Base-by-base conservation (phyloP, 2,329 filamentous ascomycete species). In the Metarhizium robertsii region DNA sequence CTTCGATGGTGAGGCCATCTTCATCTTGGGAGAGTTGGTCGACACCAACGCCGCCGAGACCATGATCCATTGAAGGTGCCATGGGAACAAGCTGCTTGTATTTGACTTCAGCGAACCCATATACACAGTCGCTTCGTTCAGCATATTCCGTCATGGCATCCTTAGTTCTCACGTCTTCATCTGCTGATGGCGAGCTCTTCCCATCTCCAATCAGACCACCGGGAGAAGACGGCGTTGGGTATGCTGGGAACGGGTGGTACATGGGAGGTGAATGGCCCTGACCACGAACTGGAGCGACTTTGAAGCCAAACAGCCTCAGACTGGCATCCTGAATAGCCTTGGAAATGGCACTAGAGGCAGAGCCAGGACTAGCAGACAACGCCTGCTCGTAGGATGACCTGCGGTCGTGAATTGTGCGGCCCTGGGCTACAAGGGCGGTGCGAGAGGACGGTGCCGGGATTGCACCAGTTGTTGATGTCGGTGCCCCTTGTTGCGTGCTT, bases 31-130 rank as follows among this genome's bases (percentile, higher is more conserved):
- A 69, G 60, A 77, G 66, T 64, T 79, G 76, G 4, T 86, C 83
- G 8, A 74, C 66, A 4, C 74, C 73, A n/a, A 80, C 70, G 14
- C 85, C 84, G 6, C 86, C 85, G 4, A 90, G 78, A 6, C 83
- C 84, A 61, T 87, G 84, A 51, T 89, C 84, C 61, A 80, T 81
- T 0, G 88, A 92, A 1, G 92, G 94, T 1, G 90, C 85, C 48
- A 94, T 75, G 3, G 94, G 94, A 52, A 96, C 83, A n/a, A 99
- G 80, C 70, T 99, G 94, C 71, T 95, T 94, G 72, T 95, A 96
- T 71, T 99, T 99, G 66, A 99, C 92, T 72, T 99, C 92, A 6
- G 94, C 94, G 71, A 99, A 97, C 3, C 92, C 92, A 68, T 92
- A 99, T 2, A 99, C 92, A 49, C 96, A 94, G 69, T 99, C 92